phyloP scores from a whole-genome alignment of 768 basidiomycete species.

The Chiua virens region DNA sequence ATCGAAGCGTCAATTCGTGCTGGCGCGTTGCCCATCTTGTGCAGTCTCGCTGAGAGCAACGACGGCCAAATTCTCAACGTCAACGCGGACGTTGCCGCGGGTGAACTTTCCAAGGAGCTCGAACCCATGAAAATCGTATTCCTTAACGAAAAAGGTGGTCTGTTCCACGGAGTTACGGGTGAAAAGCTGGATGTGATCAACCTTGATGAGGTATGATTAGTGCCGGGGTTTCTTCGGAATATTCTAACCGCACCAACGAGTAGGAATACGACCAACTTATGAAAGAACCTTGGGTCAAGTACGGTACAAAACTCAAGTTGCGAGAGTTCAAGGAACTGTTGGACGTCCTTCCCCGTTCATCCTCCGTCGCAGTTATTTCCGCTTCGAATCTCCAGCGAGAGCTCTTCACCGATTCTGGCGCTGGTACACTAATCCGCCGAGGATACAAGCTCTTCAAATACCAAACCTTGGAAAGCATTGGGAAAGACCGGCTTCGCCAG shows the following conservation, averaged over 20 bases:
- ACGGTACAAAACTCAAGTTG: conserved; percentile 97
- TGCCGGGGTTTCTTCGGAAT: not conserved
- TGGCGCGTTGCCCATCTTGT: conserved; percentile 93
- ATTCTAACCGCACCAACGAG: not conserved
- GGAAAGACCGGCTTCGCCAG: conserved; percentile 92
- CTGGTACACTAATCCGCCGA: conserved; percentile 95
- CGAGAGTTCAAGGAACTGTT: conserved; percentile 99
- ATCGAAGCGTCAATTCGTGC: conserved; percentile 96
- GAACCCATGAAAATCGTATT: conserved; percentile 99
- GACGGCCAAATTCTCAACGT: conserved; percentile 99
- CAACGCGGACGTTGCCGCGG: conserved; percentile 98
- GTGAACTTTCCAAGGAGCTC: conserved; percentile 95
- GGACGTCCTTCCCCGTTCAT: conserved; percentile 95
- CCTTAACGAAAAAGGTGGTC: conserved; percentile 96
- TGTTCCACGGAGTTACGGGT: conserved; percentile 96
- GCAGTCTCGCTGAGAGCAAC: conserved; percentile 88
- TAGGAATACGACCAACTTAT: conserved; percentile 95
- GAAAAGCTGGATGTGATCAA: conserved; percentile 97
- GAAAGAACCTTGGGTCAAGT: conserved; percentile 99
- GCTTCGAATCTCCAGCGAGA: conserved; percentile 92
- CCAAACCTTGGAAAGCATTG: conserved; percentile 73
- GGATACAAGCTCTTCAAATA: conserved; percentile 98
- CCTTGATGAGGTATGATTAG: conserved; percentile 75
- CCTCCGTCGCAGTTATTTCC: conserved; percentile 97
- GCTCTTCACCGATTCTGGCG: conserved; percentile 97